These are phyloP conservation scores for Eucalyptus paniculata DNA, from an alignment of 345 rosid species.

Conservation along the genomic window DNA sequence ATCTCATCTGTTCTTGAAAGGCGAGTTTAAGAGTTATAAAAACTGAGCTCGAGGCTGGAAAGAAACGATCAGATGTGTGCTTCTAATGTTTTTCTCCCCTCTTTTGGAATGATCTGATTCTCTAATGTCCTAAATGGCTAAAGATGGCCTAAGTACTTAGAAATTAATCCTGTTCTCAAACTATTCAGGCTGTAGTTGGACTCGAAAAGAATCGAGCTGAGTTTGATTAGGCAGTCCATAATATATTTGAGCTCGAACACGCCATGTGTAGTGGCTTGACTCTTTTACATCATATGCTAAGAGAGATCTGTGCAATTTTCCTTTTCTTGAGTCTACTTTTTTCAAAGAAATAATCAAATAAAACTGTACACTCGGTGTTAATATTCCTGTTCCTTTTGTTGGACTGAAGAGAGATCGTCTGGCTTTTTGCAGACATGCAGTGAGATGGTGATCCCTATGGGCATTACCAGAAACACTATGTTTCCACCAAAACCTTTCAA, in stretches of 20 bases:
- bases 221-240: not conserved
- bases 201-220: not conserved
- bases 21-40: not conserved
- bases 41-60: not conserved
- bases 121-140: not conserved
- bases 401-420: not conserved
- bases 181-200: not conserved
- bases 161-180: not conserved
- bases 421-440: conserved; percentile 32
- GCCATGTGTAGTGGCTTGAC: not conserved
- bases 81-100: not conserved
- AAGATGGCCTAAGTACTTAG: not conserved
- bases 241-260: not conserved
- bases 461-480: conserved; percentile 33
- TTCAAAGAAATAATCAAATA: not conserved
- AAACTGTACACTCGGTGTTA: not conserved
- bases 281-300: not conserved
- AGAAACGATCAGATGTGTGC: not conserved
- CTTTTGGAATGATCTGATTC: not conserved
- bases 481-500: conserved; percentile 37
- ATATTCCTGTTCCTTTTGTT: not conserved
- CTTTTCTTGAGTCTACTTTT: not conserved
- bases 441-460: conserved; percentile 59
- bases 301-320: not conserved
- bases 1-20: not conserved